Evolutionary conservation across 176 grass and related monocot genomes (phyloP).

Genomic region (Bothriochloa decipiens): DNA sequence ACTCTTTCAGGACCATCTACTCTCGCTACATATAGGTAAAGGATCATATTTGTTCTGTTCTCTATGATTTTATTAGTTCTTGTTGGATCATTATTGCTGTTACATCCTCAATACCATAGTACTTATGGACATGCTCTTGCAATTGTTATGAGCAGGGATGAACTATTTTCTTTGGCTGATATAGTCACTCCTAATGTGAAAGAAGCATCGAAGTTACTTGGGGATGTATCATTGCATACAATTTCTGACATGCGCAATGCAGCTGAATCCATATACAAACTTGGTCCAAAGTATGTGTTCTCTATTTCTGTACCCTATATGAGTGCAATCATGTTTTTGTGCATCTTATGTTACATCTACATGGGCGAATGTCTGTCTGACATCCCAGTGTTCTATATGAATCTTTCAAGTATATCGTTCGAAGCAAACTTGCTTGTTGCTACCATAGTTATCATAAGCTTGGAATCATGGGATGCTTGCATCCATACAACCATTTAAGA

Average conservation of each 20-base stretch:
- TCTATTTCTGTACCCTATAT: neutral
- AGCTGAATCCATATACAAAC: slow-evolving; percentile 87
- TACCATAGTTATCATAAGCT: neutral
- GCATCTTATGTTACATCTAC: neutral
- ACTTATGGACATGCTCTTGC: neutral
- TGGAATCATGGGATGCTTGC: neutral
- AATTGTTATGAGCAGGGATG: slow-evolving; percentile 64
- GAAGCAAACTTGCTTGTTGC: slow-evolving; percentile 10
- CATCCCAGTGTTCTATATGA: slow-evolving; percentile 12
- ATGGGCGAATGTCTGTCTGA: neutral
- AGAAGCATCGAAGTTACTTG: slow-evolving; percentile 92
- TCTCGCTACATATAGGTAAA: slow-evolving; percentile 67
- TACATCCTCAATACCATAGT: slow-evolving; percentile 5
- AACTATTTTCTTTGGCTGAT: slow-evolving; percentile 87
- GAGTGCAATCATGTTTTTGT: neutral
- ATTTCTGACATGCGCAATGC: slow-evolving; percentile 77
- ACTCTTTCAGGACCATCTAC: slow-evolving; percentile 71
- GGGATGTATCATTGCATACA: slow-evolving; percentile 57
- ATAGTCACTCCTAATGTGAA: slow-evolving; percentile 98
- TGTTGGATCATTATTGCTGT: neutral
- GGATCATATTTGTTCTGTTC: neutral
- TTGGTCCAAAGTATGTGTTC: slow-evolving; percentile 81
- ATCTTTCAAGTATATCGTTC: neutral
- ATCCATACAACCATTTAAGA: neutral
- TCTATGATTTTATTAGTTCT: slow-evolving; percentile 31